Base-by-base conservation (phyloP, 225 moss, liverwort and hornwort genomes). In the Ulota crispa region DNA sequence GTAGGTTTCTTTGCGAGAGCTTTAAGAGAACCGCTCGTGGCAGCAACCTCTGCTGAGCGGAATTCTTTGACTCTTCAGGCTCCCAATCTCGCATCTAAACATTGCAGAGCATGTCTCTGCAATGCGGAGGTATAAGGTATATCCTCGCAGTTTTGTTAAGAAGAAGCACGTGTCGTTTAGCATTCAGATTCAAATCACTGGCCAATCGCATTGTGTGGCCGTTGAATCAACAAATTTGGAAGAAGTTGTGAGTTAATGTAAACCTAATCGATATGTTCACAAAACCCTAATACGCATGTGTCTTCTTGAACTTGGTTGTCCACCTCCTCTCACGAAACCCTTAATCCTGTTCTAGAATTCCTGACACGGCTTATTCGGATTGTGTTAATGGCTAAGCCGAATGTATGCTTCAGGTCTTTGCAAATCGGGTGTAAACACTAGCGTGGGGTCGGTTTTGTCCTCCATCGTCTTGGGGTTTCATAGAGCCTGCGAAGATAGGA, bases 251-350 rank as follows among this genome's bases (percentile, higher is more conserved):
- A 47, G 64, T 64, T 56, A 20, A 52, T 60, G 28, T 55, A n/a
- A 65, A 34, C 6, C n/a, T 41, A 55, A 28, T 73, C 12, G 21
- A 54, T 67, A 18, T 57, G 30, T 12, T 56, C 23, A 68, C 47
- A 81, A 77, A 87, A 81, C 55, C 77, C 68, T 73, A 81, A 55
- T 67, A 15, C 56, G 6, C 43, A 43, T 31, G n/a, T 16, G 39
- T 39, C 8, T 55, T 54, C 55, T 11, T 78, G 20, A 55, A 39
- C 39, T 39, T 39, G 78, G 26, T 4, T 39, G 23, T 72, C 47
- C 18, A 34, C 62, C 26, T 36, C 47, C 50, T 62, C 71, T 72
- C 19, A 47, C 50, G 26, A 72, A 72, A 24, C 7, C 52, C 43
- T 59, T 27, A 8, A 54, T 52, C 31, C 52, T 54, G 7, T n/a